Base-by-base conservation (phyloP, 2,329 filamentous ascomycete species). In the Gaeumannomyces tritici region DNA sequence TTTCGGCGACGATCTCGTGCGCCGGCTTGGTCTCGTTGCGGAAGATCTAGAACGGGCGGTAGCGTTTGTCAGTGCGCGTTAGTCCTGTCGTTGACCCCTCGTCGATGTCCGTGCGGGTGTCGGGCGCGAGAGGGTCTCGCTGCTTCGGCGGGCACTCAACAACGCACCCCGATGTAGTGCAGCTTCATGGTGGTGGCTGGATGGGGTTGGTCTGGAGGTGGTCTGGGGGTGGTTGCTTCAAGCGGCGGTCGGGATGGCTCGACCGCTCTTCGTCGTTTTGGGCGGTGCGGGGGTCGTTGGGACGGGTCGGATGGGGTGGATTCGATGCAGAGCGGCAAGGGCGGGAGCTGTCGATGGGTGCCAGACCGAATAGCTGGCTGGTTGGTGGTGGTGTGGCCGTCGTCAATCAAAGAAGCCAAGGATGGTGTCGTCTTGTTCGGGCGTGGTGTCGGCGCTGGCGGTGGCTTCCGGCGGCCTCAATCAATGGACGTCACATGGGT, bases 111-210 rank as follows among this genome's bases (percentile, higher is more conserved):
- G 42, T 6, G 42, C 5, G 42, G 6, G 7, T 51, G 1, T 51
- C 42, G 21, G 4, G 42, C 21, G 42, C n/a, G 4, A 11, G 21
- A 11, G 42, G 5, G 21, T 51, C 42, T 5, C 15, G 11, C 24
- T 21, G n/a, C n/a, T n/a, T 51, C 21, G 42, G 42, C 21, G 42
- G 42, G 42, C 21, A 51, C 11, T 18, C 13, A 51, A 73, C 13
- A 51, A 73, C 87, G 67, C 87, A 95, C 91, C 70, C 90, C 91
- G 73, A 96, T 91, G 77, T 95, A 95, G 76, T 89, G 83, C 75
- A 95, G 79, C 85, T 93, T 93, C 90, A 93, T 93, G 73, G 70
- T 87, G 76, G 73, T 73, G 60, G 54, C 7, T 9, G 24, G 47
- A 60, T 60, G 33, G 59, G 31, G 8, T 7, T 8, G 31, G 3